A percentile compares a stretch with the other conserved stretches of the same genome.
Evolutionary conservation across 306 rosid genomes (phyloP).

Genomic region (Cicer pinnatifidum): DNA sequence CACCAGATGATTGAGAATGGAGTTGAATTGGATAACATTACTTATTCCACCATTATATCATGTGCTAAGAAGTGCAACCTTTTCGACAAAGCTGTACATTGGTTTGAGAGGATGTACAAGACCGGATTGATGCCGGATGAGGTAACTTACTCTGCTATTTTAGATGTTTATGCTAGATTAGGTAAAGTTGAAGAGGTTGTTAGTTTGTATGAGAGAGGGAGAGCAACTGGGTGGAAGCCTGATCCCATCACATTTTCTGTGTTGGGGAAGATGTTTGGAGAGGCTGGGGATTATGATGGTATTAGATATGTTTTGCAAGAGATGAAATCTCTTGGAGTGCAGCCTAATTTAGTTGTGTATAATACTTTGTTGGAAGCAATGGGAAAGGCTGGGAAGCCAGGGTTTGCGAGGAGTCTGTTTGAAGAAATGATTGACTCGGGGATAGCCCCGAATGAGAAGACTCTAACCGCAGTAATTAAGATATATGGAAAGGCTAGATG

Average conservation of each 20-base stretch:
- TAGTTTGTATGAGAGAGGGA: slow-evolving; percentile 82
- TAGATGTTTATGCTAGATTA: slow-evolving; percentile 87
- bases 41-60: slow-evolving; percentile 83
- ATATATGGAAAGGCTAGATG: slow-evolving; percentile 95
- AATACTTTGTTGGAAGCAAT: slow-evolving; percentile 91
- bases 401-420: slow-evolving; percentile 80
- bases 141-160: slow-evolving; percentile 87
- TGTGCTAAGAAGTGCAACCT: slow-evolving; percentile 77
- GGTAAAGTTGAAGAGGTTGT: slow-evolving; percentile 87
- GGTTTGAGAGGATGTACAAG: slow-evolving; percentile 97
- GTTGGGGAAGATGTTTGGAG: slow-evolving; percentile 94
- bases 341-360: slow-evolving; percentile 85
- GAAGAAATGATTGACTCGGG: slow-evolving; percentile 84
- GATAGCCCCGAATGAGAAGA: slow-evolving; percentile 77
- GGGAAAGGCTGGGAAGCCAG: slow-evolving; percentile 98
- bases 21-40: slow-evolving; percentile 74
- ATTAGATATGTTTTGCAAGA: slow-evolving; percentile 84
- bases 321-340: slow-evolving; percentile 76
- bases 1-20: slow-evolving; percentile 72
- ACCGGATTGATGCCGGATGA: slow-evolving; percentile 96
- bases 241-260: slow-evolving; percentile 77
- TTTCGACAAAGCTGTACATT: slow-evolving; percentile 78
- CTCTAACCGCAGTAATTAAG: slow-evolving; percentile 80
- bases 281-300: slow-evolving; percentile 92
- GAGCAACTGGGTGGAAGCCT: slow-evolving; percentile 95